Percentiles rank a stretch among this genome's conserved stretches.
These are phyloP conservation scores for Blastocystis sp. DNA, from an alignment of 352 stramenopile genomes.

Conservation along the genomic window DNA sequence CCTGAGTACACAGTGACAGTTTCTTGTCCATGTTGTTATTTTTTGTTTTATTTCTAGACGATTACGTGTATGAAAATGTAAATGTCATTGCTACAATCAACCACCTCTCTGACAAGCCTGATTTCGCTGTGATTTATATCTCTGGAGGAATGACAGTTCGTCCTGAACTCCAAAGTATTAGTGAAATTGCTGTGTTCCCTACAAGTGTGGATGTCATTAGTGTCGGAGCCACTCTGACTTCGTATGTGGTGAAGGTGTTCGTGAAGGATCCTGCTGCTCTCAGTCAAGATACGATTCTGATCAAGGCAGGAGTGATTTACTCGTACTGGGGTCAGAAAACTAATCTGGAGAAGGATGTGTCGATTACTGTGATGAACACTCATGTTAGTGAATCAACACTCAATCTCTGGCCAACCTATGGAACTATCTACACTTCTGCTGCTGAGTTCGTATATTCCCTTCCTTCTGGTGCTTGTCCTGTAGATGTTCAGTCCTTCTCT, in stretches of 20 bases:
- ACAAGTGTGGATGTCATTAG: constrained; percentile 1
- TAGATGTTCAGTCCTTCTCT: constrained; percentile 4
- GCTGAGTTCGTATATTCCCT: not conserved
- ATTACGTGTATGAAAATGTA: not conserved
- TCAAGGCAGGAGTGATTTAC: constrained; percentile 28
- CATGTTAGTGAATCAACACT: not conserved
- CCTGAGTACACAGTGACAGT: constrained; percentile 28
- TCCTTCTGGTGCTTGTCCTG: not conserved
- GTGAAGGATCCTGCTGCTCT: not conserved
- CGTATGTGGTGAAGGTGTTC: constrained; percentile 43
- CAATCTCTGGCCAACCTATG: not conserved
- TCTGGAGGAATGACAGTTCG: constrained; percentile 31
- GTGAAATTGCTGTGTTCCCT: constrained; percentile 11
- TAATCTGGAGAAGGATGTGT: constrained; percentile 34
- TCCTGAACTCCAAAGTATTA: not conserved
- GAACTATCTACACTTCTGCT: not conserved
- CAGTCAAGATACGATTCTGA: not conserved
- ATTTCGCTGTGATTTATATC: constrained; percentile 24
- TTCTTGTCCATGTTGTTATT: not conserved
- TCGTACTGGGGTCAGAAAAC: constrained; percentile 33
- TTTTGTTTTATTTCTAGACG: not conserved
- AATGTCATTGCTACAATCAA: not conserved
- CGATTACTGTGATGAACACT: not conserved
- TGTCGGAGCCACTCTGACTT: not conserved
- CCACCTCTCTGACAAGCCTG: not conserved